Evolutionary conservation across 2,329 filamentous ascomycete genomes (phyloP).

Genomic region (Cercospora beticola): DNA sequence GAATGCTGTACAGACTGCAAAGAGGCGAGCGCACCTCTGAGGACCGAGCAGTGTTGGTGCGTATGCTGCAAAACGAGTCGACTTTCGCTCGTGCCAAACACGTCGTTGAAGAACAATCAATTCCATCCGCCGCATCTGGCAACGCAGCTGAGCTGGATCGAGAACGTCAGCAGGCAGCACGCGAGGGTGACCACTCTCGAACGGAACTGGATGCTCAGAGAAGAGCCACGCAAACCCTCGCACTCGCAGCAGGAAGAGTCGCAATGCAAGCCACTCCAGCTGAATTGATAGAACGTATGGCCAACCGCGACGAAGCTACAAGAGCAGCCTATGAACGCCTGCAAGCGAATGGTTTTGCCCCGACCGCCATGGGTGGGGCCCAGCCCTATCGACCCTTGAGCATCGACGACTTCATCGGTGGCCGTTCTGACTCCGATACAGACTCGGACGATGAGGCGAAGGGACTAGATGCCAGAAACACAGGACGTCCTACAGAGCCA

Average conservation of each 20-base stretch:
- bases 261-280: constrained; percentile 31
- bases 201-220: constrained; percentile 33
- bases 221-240: constrained; percentile 28
- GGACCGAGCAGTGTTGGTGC: constrained; percentile 26
- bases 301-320: constrained; percentile 30
- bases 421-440: constrained; percentile 21
- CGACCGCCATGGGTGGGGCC: neutral
- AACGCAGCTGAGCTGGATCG: constrained; percentile 13
- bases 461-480: constrained; percentile 48
- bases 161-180: constrained; percentile 25
- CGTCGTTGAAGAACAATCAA: constrained; percentile 22
- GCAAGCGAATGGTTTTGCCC: constrained; percentile 22
- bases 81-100: constrained; percentile 22
- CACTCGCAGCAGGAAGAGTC: constrained; percentile 32
- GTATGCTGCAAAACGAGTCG: constrained; percentile 28
- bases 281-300: constrained; percentile 30
- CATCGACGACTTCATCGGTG: constrained; percentile 16
- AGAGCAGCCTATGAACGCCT: constrained; percentile 31
- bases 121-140: neutral
- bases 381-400: neutral
- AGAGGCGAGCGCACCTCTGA: constrained; percentile 25
- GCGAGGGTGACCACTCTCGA: constrained; percentile 33
- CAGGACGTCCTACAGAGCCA: constrained; percentile 47
- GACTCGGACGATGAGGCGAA: constrained; percentile 30
- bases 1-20: constrained; percentile 34